phyloP scores from a whole-genome alignment of 495 filamentous ascomycete genomes.

The Hyaloscypha finlandica region DNA sequence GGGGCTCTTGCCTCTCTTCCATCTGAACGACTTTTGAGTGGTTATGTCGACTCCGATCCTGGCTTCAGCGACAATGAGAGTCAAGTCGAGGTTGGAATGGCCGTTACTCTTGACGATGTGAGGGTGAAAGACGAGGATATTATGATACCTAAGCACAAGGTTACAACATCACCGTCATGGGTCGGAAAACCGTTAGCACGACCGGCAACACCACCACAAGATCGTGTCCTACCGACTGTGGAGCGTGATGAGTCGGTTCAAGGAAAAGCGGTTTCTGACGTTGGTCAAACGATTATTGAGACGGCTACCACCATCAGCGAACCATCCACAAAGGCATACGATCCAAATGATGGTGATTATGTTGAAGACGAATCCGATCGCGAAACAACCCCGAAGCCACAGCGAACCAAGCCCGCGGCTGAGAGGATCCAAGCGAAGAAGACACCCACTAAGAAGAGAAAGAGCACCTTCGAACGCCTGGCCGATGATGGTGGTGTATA shows the following conservation, averaged over 20 bases:
- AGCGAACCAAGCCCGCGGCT: background rate
- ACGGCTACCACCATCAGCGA: constrained; percentile 5
- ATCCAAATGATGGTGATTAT: constrained; percentile 8
- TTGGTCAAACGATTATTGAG: background rate
- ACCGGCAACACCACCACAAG: background rate
- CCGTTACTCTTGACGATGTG: constrained; percentile 10
- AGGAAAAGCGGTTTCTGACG: background rate
- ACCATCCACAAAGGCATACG: background rate
- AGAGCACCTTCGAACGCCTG: constrained; percentile 15
- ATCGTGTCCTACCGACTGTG: constrained; percentile 4
- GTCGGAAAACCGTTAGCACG: background rate
- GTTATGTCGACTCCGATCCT: constrained; percentile 30
- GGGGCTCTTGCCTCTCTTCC: constrained; percentile 60
- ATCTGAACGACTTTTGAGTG: constrained; percentile 56
- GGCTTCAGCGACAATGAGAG: constrained; percentile 8
- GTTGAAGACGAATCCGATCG: constrained; percentile 9
- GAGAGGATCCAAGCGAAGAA: background rate
- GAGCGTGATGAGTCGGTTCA: constrained; percentile 2
- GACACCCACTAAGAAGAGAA: constrained; percentile 13
- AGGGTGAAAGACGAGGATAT: background rate
- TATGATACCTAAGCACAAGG: background rate
- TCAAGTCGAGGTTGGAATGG: constrained; percentile 13
- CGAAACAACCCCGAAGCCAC: constrained; percentile 18
- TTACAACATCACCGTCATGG: background rate
- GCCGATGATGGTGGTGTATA: constrained; percentile 23